phyloP scores from a whole-genome alignment of 2,329 filamentous ascomycete genomes.

The Teratosphaeriaceae sp. region DNA sequence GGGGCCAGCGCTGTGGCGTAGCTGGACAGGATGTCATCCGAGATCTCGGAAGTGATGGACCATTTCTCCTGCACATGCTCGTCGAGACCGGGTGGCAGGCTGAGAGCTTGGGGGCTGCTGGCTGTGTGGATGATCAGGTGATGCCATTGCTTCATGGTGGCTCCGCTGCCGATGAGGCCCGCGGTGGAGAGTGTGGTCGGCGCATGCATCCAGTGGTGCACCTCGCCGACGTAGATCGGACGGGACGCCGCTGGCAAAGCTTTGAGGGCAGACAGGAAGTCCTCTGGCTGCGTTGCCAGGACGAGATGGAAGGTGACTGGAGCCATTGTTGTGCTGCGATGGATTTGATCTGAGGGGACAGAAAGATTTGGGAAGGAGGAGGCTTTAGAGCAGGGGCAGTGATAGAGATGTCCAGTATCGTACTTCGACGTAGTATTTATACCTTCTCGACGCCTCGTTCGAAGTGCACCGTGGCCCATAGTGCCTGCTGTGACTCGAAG shows the following conservation, averaged over 20 bases:
- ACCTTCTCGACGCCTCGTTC: too few relatives aligned
- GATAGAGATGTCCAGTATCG: too few relatives aligned
- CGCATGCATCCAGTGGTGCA: constrained; percentile 18
- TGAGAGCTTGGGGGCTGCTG: neutral
- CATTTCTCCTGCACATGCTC: constrained; percentile 6
- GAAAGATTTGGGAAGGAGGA: too few relatives aligned
- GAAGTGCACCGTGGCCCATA: too few relatives aligned
- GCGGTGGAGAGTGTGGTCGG: constrained; percentile 9
- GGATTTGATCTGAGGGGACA: too few relatives aligned
- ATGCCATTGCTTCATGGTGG: constrained; percentile 12
- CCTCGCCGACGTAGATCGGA: constrained; percentile 14
- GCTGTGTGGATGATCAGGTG: constrained; percentile 12
- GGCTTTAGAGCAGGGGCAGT: too few relatives aligned
- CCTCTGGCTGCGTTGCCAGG: constrained; percentile 1
- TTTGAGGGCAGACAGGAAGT: constrained; percentile 8
- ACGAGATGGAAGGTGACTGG: constrained; percentile 18
- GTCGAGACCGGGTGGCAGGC: neutral
- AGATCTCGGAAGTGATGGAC: constrained; percentile 12
- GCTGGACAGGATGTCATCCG: constrained; percentile 9
- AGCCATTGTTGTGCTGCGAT: constrained; percentile 15
- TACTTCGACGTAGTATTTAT: too few relatives aligned
- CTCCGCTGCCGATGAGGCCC: constrained; percentile 11
- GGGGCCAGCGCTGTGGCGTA: constrained; percentile 1
- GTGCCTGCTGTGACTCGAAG: too few relatives aligned
- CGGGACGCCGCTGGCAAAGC: neutral